phyloP scores from a whole-genome alignment of 805 yeast species.

The Schwanniomyces vanrijiae region DNA sequence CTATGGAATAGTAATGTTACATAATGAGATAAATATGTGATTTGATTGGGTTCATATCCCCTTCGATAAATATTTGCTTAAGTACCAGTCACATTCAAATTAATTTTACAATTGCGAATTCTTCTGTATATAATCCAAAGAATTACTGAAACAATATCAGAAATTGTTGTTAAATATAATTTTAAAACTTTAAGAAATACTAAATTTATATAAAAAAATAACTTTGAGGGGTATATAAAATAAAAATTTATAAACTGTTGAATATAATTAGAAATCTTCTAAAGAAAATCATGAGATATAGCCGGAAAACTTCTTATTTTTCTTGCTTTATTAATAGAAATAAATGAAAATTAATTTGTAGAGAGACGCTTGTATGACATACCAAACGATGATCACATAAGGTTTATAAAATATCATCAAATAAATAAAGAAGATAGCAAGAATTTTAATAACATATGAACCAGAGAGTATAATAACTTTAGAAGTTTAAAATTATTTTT shows the following conservation, averaged over 20 bases:
- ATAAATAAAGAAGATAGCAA: constrained; percentile 24
- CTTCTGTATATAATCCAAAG: too few species aligned
- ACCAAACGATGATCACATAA: constrained; percentile 30
- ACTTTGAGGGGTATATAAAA: constrained; percentile 15
- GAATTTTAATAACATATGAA: constrained; percentile 27
- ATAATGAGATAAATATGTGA: too few species aligned
- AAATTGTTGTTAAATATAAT: too few species aligned
- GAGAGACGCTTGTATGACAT: constrained; percentile 28
- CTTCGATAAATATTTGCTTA: too few species aligned
- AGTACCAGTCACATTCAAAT: too few species aligned
- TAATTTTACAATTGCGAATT: too few species aligned
- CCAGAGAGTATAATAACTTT: constrained; percentile 34
- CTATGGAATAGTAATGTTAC: too few species aligned
- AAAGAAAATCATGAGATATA: constrained; percentile 19
- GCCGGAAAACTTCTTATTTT: constrained; percentile 21
- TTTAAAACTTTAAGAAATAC: too few species aligned
- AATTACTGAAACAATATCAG: too few species aligned
- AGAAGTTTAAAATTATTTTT: constrained; percentile 31
- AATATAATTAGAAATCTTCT: constrained; percentile 17
- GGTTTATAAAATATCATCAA: constrained; percentile 33
- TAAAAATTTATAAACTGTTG: constrained; percentile 20
- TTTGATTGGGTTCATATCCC: too few species aligned
- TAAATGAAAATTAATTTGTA: constrained; percentile 30
- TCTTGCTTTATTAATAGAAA: constrained; percentile 32
- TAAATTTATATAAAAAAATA: constrained; percentile 6